phyloP scores from a whole-genome alignment of 176 grass and related monocot genomes.

The Bothriochloa decipiens region DNA sequence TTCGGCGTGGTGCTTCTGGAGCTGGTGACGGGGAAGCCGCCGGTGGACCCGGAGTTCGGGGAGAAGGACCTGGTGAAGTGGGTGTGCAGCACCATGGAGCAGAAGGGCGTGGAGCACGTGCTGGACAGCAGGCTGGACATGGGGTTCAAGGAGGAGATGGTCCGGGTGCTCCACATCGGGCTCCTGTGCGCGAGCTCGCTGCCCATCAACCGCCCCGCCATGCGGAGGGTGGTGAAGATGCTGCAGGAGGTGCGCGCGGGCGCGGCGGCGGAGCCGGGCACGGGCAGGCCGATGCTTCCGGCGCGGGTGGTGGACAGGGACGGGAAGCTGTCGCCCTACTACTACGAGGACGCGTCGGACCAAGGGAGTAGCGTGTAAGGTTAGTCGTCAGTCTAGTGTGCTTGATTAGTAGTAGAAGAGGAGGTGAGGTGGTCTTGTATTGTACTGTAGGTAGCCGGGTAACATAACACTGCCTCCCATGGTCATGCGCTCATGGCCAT shows the following conservation, averaged over 20 bases:
- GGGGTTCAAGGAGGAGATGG: slow-evolving; percentile 57
- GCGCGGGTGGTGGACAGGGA: slow-evolving; percentile 14
- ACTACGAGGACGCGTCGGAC: slow-evolving; percentile 55
- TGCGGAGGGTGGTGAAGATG: slow-evolving; percentile 93
- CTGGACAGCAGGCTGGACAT: slow-evolving; percentile 66
- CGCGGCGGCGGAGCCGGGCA: too few species aligned
- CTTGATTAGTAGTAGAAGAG: accelerated
- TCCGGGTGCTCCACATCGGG: slow-evolving; percentile 66
- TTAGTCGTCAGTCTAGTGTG: too few species aligned
- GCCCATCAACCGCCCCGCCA: slow-evolving; percentile 79
- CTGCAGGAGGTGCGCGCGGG: slow-evolving; percentile 57
- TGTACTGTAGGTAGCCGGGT: too few species aligned
- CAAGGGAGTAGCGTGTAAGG: slow-evolving; percentile 37
- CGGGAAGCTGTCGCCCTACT: slow-evolving; percentile 62
- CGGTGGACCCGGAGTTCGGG: slow-evolving; percentile 74
- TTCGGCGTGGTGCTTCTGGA: slow-evolving; percentile 91
- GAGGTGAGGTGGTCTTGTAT: too few species aligned
- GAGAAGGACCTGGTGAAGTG: slow-evolving; percentile 93
- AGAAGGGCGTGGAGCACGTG: slow-evolving; percentile 64
- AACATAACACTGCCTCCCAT: too few species aligned
- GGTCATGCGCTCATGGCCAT: too few species aligned
- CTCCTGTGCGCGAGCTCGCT: slow-evolving; percentile 80
- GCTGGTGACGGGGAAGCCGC: slow-evolving; percentile 69
- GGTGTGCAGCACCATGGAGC: slow-evolving; percentile 68
- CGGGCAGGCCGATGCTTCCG: background rate